Conservation (phyloP, 1,284 basidiomycete genomes). For the Moniliophthora roreri region DNA sequence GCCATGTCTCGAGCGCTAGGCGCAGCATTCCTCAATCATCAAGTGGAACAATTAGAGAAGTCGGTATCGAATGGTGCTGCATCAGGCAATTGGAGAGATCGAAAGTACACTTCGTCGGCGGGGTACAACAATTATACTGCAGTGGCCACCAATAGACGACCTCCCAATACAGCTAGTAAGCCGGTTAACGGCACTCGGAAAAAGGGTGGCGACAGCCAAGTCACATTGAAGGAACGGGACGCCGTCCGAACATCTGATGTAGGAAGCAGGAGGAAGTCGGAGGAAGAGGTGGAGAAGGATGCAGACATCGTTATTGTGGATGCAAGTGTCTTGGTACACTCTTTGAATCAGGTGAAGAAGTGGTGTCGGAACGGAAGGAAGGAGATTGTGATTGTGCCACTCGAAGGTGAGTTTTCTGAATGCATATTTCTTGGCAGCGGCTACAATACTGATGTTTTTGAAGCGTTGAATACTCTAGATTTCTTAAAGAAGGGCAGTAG, state of each 20-base stretch:
- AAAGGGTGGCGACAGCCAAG: constrained; percentile 29
- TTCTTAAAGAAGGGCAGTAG: constrained; percentile 88
- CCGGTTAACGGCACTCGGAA: constrained; percentile 21
- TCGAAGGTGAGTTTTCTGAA: constrained; percentile 67
- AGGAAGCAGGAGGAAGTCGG: constrained; percentile 32
- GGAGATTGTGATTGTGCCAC: constrained; percentile 78
- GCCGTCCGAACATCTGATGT: constrained; percentile 15
- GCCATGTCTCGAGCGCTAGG: constrained; percentile 82
- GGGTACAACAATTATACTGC: constrained; percentile 16
- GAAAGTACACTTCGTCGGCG: constrained; percentile 30
- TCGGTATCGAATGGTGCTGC: constrained; percentile 54
- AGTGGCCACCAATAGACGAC: constrained; percentile 21
- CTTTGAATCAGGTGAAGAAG: constrained; percentile 76
- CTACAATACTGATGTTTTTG: constrained; percentile 9
- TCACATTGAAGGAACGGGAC: constrained; percentile 27
- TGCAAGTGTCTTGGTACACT: constrained; percentile 85
- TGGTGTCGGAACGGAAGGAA: constrained; percentile 75
- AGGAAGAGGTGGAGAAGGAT: constrained; percentile 48
- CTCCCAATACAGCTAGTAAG: constrained; percentile 4
- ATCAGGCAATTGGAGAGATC: constrained; percentile 60
- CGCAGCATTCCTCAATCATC: constrained; percentile 79
- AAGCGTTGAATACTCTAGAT: constrained; percentile 91
- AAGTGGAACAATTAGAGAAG: constrained; percentile 82
- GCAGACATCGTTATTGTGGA: constrained; percentile 82
- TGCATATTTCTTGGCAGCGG: background rate